These are phyloP conservation scores for Pyrus hybrid DNA, from an alignment of 331 rosid species.

Conservation along the genomic window DNA sequence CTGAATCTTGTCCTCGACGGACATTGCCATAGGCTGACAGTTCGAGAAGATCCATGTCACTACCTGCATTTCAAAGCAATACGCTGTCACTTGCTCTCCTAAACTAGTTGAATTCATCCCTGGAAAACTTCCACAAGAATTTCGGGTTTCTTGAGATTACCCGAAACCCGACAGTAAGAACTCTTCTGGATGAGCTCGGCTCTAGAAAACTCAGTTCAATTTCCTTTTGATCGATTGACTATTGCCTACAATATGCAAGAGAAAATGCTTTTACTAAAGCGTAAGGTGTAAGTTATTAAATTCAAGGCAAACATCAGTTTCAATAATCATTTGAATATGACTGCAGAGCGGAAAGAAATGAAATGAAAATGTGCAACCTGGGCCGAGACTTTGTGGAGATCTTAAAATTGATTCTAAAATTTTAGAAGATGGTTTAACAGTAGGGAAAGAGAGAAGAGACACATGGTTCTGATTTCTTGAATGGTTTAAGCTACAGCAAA, in stretches of 20 bases:
- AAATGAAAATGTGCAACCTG: not conserved
- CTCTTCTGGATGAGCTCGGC: constrained; percentile 73
- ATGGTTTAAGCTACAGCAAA: not conserved
- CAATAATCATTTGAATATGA: not conserved
- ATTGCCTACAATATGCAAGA: constrained; percentile 41
- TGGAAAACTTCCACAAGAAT: not conserved
- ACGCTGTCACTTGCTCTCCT: not conserved
- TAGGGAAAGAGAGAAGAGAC: not conserved
- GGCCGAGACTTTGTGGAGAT: not conserved
- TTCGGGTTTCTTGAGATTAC: constrained; percentile 24
- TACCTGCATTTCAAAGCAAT: constrained; percentile 38
- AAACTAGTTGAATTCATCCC: not conserved
- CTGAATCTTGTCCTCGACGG: constrained; percentile 56
- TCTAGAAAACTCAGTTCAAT: constrained; percentile 56
- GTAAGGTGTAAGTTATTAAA: not conserved
- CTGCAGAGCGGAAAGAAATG: not conserved
- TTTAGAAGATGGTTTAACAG: not conserved
- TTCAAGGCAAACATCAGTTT: not conserved
- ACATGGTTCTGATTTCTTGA: not conserved
- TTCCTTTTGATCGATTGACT: constrained; percentile 76
- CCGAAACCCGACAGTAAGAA: constrained; percentile 78
- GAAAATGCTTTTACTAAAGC: not conserved
- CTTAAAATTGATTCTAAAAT: not conserved
- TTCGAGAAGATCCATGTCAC: constrained; percentile 93
- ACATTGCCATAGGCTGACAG: constrained; percentile 80